A percentile compares a stretch with the other conserved stretches of the same genome.
Conservation (phyloP, 1,139 yeast species). For the Sugiyamaella neomexicana region DNA sequence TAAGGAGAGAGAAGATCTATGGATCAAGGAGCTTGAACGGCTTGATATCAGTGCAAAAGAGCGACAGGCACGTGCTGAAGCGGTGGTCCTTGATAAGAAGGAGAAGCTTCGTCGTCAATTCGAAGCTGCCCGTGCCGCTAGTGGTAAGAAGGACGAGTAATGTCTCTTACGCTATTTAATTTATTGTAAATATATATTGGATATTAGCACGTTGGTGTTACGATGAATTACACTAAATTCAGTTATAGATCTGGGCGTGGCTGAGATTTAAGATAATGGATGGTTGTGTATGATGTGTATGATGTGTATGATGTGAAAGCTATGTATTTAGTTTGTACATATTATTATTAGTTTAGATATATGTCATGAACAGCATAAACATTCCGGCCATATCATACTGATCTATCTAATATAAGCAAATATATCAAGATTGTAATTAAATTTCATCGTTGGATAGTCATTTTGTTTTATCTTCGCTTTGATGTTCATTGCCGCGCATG, state of each 20-base stretch:
- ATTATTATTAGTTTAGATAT: too few relatives aligned
- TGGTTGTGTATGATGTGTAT: too few relatives aligned
- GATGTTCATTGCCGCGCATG: neutral
- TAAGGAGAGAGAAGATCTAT: slow-evolving; percentile 73
- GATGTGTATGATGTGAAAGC: too few relatives aligned
- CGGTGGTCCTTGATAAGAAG: slow-evolving; percentile 23
- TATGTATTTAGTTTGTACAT: too few relatives aligned
- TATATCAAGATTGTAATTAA: too few relatives aligned
- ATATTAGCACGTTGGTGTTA: too few relatives aligned
- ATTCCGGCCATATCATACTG: too few relatives aligned
- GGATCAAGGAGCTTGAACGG: slow-evolving; percentile 92
- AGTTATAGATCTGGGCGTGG: neutral
- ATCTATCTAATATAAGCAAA: too few relatives aligned
- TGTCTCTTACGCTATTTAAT: neutral
- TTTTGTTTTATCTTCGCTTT: too few relatives aligned
- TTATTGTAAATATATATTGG: slow-evolving; percentile 9
- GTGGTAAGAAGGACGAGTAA: slow-evolving; percentile 19
- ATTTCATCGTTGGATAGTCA: too few relatives aligned
- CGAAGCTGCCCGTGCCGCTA: slow-evolving; percentile 18
- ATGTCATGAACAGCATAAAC: too few relatives aligned
- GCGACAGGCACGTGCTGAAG: slow-evolving; percentile 32
- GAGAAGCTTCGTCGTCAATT: slow-evolving; percentile 19
- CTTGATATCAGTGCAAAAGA: slow-evolving; percentile 71
- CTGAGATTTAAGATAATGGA: neutral
- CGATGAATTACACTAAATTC: neutral